These are phyloP conservation scores for Fereydounia khargensis DNA, from an alignment of 1,284 basidiomycete genomes.

Conservation along the genomic window DNA sequence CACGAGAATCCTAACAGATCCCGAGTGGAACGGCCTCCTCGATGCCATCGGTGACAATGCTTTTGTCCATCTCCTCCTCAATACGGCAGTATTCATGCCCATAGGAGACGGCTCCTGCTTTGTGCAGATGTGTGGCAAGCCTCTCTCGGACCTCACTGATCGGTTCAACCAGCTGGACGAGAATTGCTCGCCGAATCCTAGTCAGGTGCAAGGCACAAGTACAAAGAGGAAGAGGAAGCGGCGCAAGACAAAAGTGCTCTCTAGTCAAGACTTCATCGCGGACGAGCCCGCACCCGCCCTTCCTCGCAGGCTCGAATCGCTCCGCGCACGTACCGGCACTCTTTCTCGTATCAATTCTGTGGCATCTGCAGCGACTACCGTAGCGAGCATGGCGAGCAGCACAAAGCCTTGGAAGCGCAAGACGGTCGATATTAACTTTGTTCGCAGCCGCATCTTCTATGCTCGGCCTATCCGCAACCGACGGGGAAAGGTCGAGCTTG, in stretches of 20 bases:
- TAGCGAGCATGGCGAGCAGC: background rate
- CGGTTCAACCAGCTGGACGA: background rate
- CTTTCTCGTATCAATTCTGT: constrained; percentile 3
- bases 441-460: constrained; percentile 69
- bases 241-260: no score
- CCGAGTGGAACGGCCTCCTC: constrained; percentile 69
- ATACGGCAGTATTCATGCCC: constrained; percentile 70
- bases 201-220: background rate
- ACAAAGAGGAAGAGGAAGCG: constrained; percentile 9
- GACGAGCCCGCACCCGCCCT: background rate
- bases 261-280: background rate
- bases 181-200: no score
- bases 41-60: constrained; percentile 69
- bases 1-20: constrained; percentile 64
- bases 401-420: constrained; percentile 1
- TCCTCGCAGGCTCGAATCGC: constrained; percentile 1
- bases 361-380: background rate
- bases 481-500: constrained; percentile 62
- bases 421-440: constrained; percentile 63
- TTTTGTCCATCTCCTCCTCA: constrained; percentile 71
- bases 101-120: constrained; percentile 69
- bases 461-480: constrained; percentile 64
- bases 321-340: constrained; percentile 1
- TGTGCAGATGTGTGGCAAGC: constrained; percentile 73
- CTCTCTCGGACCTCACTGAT: constrained; percentile 62